A percentile compares a stretch with the other conserved stretches of the same genome.
Evolutionary conservation across 495 filamentous ascomycete species (phyloP).

Genomic region (Lindgomyces ingoldianus): DNA sequence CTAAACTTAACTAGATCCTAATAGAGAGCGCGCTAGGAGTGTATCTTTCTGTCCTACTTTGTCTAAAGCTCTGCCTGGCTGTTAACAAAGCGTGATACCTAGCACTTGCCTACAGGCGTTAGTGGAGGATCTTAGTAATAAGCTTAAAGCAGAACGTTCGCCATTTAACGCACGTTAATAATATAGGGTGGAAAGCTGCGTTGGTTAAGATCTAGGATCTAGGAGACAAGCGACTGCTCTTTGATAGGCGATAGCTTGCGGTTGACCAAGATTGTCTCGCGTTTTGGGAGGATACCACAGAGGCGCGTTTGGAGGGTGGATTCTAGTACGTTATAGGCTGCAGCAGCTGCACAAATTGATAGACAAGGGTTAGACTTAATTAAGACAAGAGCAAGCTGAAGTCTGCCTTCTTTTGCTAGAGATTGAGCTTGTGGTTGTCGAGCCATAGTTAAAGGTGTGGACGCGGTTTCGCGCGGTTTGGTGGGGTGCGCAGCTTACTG

Average conservation of each 20-base stretch:
- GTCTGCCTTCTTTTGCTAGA: constrained; percentile 9
- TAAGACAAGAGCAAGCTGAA: constrained; percentile 3
- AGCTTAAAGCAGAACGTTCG: constrained; percentile 10
- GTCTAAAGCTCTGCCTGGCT: constrained; percentile 16
- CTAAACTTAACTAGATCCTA: background rate
- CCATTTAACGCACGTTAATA: constrained; percentile 19
- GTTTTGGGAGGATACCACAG: background rate
- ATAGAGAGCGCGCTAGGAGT: constrained; percentile 13
- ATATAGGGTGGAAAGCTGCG: constrained; percentile 16
- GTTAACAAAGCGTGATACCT: constrained; percentile 22
- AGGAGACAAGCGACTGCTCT: constrained; percentile 13
- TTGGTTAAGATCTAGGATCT: constrained; percentile 25
- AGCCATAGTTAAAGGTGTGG: constrained; percentile 2
- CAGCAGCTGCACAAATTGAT: constrained; percentile 3
- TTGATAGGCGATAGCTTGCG: background rate
- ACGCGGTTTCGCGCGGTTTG: background rate
- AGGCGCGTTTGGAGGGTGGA: background rate
- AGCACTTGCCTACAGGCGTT: constrained; percentile 11
- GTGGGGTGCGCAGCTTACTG: constrained; percentile 14
- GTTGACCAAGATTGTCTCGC: background rate
- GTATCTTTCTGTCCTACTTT: constrained; percentile 20
- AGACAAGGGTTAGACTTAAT: constrained; percentile 7
- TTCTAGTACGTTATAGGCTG: constrained; percentile 5
- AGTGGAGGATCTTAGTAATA: constrained; percentile 3
- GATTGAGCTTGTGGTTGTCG: constrained; percentile 5